phyloP scores from a whole-genome alignment of 306 rosid genomes.

The Vicia villosa region DNA sequence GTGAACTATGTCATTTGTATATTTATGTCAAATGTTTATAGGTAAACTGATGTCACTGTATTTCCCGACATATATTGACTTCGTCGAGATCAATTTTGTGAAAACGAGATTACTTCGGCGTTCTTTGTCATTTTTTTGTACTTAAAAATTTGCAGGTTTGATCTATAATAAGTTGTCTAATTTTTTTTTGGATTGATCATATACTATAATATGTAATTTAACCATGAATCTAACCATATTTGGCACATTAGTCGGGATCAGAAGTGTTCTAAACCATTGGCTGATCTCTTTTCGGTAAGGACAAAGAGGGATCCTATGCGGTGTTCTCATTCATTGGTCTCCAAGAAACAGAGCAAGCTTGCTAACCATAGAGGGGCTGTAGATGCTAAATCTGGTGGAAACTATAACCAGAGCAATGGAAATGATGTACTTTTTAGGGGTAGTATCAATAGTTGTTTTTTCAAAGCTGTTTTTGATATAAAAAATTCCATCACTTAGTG shows the following conservation, averaged over 20 bases:
- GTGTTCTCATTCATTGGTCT: constrained; percentile 83
- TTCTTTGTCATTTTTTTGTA: too few relatives aligned
- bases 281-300: constrained; percentile 63
- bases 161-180: too few relatives aligned
- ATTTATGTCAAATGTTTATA: too few relatives aligned
- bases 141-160: too few relatives aligned
- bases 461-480: constrained; percentile 84
- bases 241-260: constrained; percentile 69
- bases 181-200: too few relatives aligned
- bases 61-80: too few relatives aligned
- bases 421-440: constrained; percentile 66
- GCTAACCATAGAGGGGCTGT: constrained; percentile 50
- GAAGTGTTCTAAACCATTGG: constrained; percentile 67
- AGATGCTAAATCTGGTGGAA: constrained; percentile 60
- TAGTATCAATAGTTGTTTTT: constrained; percentile 56
- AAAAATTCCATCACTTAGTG: constrained; percentile 92
- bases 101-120: too few relatives aligned
- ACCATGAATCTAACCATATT: too few relatives aligned
- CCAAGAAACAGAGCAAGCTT: constrained; percentile 71
- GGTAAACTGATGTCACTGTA: too few relatives aligned
- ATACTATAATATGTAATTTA: too few relatives aligned
- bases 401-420: constrained; percentile 50
- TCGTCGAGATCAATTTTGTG: too few relatives aligned
- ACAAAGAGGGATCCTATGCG: constrained; percentile 74
- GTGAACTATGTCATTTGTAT: too few relatives aligned